Conservation (phyloP, 306 rosid genomes). For the Ormosia semicastrata region DNA sequence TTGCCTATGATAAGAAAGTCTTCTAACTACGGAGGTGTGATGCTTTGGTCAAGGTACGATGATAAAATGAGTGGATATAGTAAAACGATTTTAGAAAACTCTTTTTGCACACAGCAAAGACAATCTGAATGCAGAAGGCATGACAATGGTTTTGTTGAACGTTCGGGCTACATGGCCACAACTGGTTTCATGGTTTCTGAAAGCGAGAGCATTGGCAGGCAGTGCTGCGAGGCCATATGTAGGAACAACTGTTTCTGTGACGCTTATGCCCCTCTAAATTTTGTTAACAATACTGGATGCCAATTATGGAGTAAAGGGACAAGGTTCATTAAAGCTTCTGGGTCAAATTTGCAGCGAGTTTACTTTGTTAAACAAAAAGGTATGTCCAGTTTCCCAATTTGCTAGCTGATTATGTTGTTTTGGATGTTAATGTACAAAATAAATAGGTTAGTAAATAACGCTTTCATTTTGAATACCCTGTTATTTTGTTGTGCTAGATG, state of each 20-base stretch:
- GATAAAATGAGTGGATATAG: conserved; percentile 46
- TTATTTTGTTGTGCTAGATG: no score
- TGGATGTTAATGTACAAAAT: no score
- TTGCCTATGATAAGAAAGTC: conserved; percentile 44
- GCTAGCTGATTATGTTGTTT: background rate
- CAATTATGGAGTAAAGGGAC: conserved; percentile 30
- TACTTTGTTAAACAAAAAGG: background rate
- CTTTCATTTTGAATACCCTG: no score
- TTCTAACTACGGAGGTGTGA: conserved; percentile 56
- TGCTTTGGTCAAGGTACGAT: conserved; percentile 50
- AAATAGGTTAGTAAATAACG: no score
- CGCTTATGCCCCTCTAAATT: conserved; percentile 9
- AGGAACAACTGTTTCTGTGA: conserved; percentile 31
- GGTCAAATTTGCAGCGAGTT: background rate
- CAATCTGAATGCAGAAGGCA: background rate
- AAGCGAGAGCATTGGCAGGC: background rate
- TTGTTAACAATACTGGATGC: conserved; percentile 20
- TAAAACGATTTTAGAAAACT: background rate
- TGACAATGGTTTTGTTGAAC: background rate
- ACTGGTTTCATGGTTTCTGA: background rate
- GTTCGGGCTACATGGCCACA: conserved; percentile 28
- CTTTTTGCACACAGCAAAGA: background rate
- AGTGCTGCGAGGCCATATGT: conserved; percentile 31
- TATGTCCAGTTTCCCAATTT: background rate
- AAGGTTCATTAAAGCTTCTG: background rate